These are phyloP conservation scores for Picea sitchensis DNA, from an alignment of 75 land plant species.

Conservation along the genomic window DNA sequence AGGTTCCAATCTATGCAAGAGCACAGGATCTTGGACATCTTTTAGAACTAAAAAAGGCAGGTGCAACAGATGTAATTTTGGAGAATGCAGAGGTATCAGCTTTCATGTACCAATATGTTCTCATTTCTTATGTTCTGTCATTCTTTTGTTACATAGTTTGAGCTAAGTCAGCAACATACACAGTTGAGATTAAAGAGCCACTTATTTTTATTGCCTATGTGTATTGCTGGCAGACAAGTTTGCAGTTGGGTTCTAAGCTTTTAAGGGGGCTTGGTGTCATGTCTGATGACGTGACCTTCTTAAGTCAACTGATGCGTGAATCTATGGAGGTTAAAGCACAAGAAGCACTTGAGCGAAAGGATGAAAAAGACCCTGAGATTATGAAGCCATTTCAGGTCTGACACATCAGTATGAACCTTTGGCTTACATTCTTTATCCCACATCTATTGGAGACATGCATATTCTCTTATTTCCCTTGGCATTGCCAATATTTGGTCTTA, in stretches of 20 bases:
- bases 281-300: conserved; percentile 91
- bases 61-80: conserved; percentile 92
- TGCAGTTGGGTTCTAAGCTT: conserved; percentile 92
- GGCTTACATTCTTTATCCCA: not conserved
- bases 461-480: conserved; percentile 16
- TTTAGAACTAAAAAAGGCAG: conserved; percentile 83
- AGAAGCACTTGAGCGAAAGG: conserved; percentile 51
- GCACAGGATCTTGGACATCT: conserved; percentile 88
- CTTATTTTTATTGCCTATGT: conserved; percentile 1
- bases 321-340: conserved; percentile 96
- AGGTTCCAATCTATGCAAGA: conserved; percentile 92
- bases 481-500: not conserved
- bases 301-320: conserved; percentile 81
- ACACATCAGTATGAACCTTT: not conserved
- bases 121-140: not conserved
- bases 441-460: conserved; percentile 4
- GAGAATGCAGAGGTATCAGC: conserved; percentile 85
- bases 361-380: conserved; percentile 44
- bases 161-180: conserved; percentile 7
- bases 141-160: not conserved
- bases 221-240: conserved; percentile 68
- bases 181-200: not conserved
- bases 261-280: conserved; percentile 85
- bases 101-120: not conserved
- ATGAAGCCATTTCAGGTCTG: conserved; percentile 82